Percentiles rank a stretch among this genome's conserved stretches.
phyloP scores from a whole-genome alignment of 176 grass and related monocot species.

The Triticum turgidum region DNA sequence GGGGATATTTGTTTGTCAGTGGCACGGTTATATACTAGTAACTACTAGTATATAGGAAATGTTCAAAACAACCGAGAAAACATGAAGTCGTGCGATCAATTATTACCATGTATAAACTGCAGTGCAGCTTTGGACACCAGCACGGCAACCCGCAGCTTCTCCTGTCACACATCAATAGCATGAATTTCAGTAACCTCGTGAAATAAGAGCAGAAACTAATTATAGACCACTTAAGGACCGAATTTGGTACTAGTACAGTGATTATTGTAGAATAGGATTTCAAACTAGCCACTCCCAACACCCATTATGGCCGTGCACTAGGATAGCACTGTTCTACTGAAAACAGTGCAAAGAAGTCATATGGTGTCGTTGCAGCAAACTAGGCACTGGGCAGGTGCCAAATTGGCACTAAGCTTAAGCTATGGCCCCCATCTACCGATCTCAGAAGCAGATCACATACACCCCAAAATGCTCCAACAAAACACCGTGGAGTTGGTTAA shows the following conservation, averaged over 20 bases:
- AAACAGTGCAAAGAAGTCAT: not conserved
- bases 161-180: constrained; percentile 40
- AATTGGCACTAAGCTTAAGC: not conserved
- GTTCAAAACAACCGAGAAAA: not conserved
- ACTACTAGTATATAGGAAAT: not conserved
- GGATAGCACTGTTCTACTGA: not conserved
- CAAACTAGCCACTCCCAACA: not conserved
- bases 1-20: constrained; percentile 7
- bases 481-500: not conserved
- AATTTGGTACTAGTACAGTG: not conserved
- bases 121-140: constrained; percentile 88
- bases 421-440: not conserved
- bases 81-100: no score
- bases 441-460: not conserved
- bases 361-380: not conserved
- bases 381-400: not conserved
- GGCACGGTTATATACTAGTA: not conserved
- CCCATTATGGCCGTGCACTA: no score
- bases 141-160: constrained; percentile 84
- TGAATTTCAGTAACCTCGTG: constrained; percentile 14
- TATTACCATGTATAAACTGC: constrained; percentile 81
- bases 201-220: not conserved
- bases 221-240: not conserved
- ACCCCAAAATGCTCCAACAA: not conserved
- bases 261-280: not conserved